A percentile compares a stretch with the other conserved stretches of the same genome.
These are phyloP conservation scores for Aspergillus kassunensis DNA, from an alignment of 495 filamentous ascomycete species.

Conservation along the genomic window DNA sequence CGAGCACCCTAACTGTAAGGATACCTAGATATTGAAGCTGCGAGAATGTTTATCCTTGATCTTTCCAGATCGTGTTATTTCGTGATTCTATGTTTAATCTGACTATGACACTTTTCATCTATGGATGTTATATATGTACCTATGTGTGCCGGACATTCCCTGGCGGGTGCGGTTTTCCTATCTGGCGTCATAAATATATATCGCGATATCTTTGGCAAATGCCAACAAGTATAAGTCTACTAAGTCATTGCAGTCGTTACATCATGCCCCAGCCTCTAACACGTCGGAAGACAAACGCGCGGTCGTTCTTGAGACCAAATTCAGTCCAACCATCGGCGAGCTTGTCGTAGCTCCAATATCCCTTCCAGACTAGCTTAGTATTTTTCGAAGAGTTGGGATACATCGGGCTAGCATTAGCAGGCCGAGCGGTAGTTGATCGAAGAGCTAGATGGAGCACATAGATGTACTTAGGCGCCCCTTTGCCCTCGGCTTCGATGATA, in stretches of 20 bases:
- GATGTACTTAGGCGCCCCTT: constrained; percentile 62
- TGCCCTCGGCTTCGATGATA: constrained; percentile 82
- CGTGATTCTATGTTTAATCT: no score
- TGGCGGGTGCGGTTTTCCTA: no score
- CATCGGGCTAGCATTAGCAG: constrained; percentile 22
- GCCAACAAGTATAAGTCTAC: background rate
- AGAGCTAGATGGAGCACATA: constrained; percentile 75
- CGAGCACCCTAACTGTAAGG: no score
- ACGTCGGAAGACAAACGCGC: constrained; percentile 81
- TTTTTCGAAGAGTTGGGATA: constrained; percentile 51
- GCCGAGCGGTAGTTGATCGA: constrained; percentile 50
- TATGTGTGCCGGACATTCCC: no score
- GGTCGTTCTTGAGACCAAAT: constrained; percentile 79
- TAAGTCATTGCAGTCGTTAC: constrained; percentile 14
- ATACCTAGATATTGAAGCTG: no score
- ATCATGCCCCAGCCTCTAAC: constrained; percentile 54
- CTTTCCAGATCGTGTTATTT: no score
- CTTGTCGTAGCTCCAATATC: constrained; percentile 87
- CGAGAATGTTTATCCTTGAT: no score
- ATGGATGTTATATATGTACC: no score
- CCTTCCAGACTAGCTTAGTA: constrained; percentile 84
- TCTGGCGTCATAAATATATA: no score
- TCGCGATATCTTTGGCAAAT: background rate
- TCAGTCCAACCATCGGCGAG: constrained; percentile 87
- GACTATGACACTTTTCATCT: background rate